Evolutionary conservation across 257 asterid species (phyloP).

Genomic region (Capsicum rhomboideum): DNA sequence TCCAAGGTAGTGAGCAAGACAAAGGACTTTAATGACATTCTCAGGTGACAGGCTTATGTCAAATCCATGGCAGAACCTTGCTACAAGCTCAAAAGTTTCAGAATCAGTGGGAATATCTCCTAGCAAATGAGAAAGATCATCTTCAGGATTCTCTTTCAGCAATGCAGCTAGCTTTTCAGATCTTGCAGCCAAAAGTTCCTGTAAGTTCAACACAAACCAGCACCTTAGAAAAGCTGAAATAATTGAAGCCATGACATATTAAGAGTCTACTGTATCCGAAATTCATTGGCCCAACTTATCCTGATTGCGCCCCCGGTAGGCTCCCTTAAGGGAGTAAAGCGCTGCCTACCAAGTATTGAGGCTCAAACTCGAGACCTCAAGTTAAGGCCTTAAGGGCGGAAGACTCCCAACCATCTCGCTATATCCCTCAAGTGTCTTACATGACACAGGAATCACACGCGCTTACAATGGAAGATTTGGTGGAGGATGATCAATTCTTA

Average conservation of each 20-base stretch:
- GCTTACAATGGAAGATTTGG: not conserved
- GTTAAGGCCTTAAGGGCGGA: not conserved
- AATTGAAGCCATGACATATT: not conserved
- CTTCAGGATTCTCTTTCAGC: conserved; percentile 31
- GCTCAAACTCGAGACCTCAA: not conserved
- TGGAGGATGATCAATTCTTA: not conserved
- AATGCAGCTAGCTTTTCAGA: conserved; percentile 43
- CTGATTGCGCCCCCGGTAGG: too few species aligned
- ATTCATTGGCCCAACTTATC: too few species aligned
- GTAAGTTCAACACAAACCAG: not conserved
- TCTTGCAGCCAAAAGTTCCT: conserved; percentile 59
- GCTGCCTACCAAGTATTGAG: not conserved
- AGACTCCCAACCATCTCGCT: not conserved
- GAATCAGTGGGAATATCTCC: conserved; percentile 49
- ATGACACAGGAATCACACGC: not conserved
- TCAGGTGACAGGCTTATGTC: conserved; percentile 39
- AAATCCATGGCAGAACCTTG: conserved; percentile 77
- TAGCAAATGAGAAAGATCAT: conserved; percentile 37
- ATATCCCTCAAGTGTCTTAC: not conserved
- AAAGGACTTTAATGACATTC: conserved; percentile 44
- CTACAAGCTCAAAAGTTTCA: conserved; percentile 58
- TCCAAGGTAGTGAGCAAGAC: conserved; percentile 58
- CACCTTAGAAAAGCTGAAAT: not conserved
- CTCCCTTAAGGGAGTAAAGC: not conserved
- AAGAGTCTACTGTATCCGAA: not conserved